Evolutionary conservation across 805 yeast genomes (phyloP).

Genomic region (Saturnispora sanitii): DNA sequence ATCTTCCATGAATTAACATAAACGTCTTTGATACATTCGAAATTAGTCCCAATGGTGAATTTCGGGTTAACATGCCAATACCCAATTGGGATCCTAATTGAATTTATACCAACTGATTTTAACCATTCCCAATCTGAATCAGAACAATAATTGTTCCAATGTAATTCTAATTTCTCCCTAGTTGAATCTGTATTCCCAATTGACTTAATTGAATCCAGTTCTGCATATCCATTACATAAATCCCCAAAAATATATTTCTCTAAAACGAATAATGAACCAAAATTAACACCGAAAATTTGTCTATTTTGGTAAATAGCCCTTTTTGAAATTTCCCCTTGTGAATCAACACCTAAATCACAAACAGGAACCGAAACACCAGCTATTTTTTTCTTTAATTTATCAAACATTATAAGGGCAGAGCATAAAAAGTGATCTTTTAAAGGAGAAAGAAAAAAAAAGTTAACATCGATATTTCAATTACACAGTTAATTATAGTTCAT

Average conservation of each 20-base stretch:
- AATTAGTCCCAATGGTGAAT: slow-evolving; percentile 52
- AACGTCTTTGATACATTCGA: slow-evolving; percentile 41
- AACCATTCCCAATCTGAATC: slow-evolving; percentile 80
- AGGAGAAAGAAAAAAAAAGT: too few relatives aligned
- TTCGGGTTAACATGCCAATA: slow-evolving; percentile 78
- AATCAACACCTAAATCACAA: slow-evolving; percentile 24
- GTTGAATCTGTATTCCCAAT: slow-evolving; percentile 44
- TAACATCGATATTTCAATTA: too few relatives aligned
- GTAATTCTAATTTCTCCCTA: slow-evolving; percentile 42
- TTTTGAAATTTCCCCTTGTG: slow-evolving; percentile 27
- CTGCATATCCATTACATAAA: slow-evolving; percentile 50
- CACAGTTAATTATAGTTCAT: too few relatives aligned
- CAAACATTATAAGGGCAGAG: not conserved
- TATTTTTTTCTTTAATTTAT: slow-evolving; percentile 11
- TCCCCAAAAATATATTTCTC: slow-evolving; percentile 72
- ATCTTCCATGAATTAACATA: slow-evolving; percentile 69
- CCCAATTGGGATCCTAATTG: slow-evolving; percentile 82
- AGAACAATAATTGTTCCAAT: slow-evolving; percentile 53
- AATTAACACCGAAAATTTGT: slow-evolving; percentile 70
- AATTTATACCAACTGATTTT: slow-evolving; percentile 54
- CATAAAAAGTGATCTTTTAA: not conserved
- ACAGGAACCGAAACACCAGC: not conserved
- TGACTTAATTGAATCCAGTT: slow-evolving; percentile 59
- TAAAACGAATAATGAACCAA: slow-evolving; percentile 71
- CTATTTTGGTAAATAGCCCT: slow-evolving; percentile 49